Conservation (phyloP, 345 rosid genomes). For the Turritis glabra region DNA sequence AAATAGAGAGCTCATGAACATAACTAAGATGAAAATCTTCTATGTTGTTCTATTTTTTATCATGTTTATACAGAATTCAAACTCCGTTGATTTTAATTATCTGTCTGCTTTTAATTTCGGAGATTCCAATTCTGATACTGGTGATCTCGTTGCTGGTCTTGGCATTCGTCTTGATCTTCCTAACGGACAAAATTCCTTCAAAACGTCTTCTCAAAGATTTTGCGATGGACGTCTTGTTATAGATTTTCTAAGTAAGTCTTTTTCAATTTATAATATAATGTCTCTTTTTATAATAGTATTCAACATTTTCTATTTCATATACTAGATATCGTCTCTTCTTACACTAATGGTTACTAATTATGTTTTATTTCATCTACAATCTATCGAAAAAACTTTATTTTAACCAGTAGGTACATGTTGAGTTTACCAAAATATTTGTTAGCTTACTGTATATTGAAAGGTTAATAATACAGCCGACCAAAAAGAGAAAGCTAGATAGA, state of each 20-base stretch:
- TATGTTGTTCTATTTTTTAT: not conserved
- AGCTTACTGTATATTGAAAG: not conserved
- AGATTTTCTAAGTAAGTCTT: slow-evolving; percentile 55
- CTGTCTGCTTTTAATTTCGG: slow-evolving; percentile 67
- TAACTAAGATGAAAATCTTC: slow-evolving; percentile 19
- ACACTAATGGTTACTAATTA: not conserved
- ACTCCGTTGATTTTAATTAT: slow-evolving; percentile 45
- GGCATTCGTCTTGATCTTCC: slow-evolving; percentile 52
- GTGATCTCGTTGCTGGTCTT: slow-evolving; percentile 52
- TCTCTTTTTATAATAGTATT: not conserved
- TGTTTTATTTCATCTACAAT: not conserved
- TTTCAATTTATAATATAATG: not conserved
- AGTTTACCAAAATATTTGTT: not conserved
- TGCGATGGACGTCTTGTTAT: slow-evolving; percentile 68
- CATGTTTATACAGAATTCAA: slow-evolving; percentile 9
- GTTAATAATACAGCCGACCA: not conserved
- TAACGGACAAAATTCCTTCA: slow-evolving; percentile 51
- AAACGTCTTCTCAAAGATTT: slow-evolving; percentile 54
- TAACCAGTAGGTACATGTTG: not conserved
- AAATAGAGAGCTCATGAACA: not conserved
- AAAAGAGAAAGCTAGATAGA: not conserved
- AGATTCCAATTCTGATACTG: slow-evolving; percentile 75
- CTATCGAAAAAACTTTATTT: not conserved
- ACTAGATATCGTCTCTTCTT: not conserved
- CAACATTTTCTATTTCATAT: not conserved